A percentile compares a stretch with the other conserved stretches of the same genome.
Evolutionary conservation across 1,284 basidiomycete species (phyloP).

Genomic region (Cryptococcus hybrid): DNA sequence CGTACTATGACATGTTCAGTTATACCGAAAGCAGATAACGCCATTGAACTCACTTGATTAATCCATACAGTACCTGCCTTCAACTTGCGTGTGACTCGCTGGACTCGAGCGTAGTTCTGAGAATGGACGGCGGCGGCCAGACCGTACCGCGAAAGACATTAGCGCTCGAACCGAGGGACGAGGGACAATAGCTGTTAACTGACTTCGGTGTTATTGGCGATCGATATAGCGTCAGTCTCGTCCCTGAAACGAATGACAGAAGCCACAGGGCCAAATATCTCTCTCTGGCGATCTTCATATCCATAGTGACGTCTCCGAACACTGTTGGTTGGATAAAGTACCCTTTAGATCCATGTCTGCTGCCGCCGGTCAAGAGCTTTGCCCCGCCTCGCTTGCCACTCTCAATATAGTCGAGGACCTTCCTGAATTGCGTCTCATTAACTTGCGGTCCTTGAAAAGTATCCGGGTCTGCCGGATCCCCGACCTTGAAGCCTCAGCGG

Average conservation of each 20-base stretch:
- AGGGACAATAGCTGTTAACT: not conserved
- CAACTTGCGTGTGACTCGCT: slow-evolving; percentile 71
- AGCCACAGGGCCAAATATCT: slow-evolving; percentile 58
- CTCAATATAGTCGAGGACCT: slow-evolving; percentile 81
- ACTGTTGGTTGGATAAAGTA: slow-evolving; percentile 49
- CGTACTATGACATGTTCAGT: slow-evolving; percentile 70
- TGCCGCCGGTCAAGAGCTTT: slow-evolving; percentile 24
- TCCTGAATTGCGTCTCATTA: slow-evolving; percentile 78
- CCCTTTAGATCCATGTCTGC: slow-evolving; percentile 60
- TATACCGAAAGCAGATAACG: slow-evolving; percentile 55
- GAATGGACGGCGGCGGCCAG: slow-evolving; percentile 74
- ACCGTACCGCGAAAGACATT: slow-evolving; percentile 57
- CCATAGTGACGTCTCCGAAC: slow-evolving; percentile 24
- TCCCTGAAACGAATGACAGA: slow-evolving; percentile 69
- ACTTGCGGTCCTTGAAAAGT: slow-evolving; percentile 64
- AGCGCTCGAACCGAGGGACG: no score
- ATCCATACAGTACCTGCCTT: slow-evolving; percentile 60
- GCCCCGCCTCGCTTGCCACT: slow-evolving; percentile 70
- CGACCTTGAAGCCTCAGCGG: slow-evolving; percentile 60
- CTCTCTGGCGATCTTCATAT: slow-evolving; percentile 22
- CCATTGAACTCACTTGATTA: slow-evolving; percentile 13
- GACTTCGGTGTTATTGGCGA: slow-evolving; percentile 69
- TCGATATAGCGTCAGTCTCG: slow-evolving; percentile 58
- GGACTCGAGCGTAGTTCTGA: slow-evolving; percentile 75
- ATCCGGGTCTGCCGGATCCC: not conserved